Percentiles rank a stretch among this genome's conserved stretches.
phyloP scores from a whole-genome alignment of 2,329 filamentous ascomycete species.

The Dendryphion nanum region DNA sequence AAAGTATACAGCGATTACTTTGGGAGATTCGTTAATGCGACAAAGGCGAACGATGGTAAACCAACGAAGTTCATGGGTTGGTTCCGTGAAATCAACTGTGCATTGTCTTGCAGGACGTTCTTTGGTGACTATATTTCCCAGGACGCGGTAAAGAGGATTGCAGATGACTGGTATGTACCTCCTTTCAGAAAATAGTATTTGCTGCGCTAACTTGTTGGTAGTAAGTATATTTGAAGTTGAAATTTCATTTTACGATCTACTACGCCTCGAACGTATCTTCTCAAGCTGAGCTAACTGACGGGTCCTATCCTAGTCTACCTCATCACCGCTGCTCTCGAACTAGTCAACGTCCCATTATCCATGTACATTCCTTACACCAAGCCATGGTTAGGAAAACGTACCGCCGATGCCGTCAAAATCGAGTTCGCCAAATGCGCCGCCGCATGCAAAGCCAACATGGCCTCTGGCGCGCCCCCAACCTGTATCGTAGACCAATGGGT shows the following conservation, averaged over 20 bases:
- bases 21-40: constrained; percentile 72
- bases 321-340: constrained; percentile 90
- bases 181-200: no score
- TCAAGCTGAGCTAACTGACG: no score
- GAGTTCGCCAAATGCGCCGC: constrained; percentile 91
- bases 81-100: constrained; percentile 93
- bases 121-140: constrained; percentile 94
- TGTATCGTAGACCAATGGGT: constrained; percentile 98
- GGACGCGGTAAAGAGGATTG: constrained; percentile 86
- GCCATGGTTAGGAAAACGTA: constrained; percentile 97
- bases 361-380: constrained; percentile 94
- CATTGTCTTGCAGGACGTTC: constrained; percentile 94
- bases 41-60: constrained; percentile 65
- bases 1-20: constrained; percentile 90
- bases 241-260: no score
- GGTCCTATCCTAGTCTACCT: no score
- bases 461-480: constrained; percentile 77
- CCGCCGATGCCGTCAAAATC: constrained; percentile 83
- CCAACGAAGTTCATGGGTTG: constrained; percentile 84
- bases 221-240: no score
- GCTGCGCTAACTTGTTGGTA: no score
- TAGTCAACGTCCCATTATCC: constrained; percentile 83
- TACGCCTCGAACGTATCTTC: no score
- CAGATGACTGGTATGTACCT: no score
- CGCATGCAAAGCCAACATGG: constrained; percentile 91